phyloP scores from a whole-genome alignment of 164 flowering plant genomes.

The Magnolia changhungtana region DNA sequence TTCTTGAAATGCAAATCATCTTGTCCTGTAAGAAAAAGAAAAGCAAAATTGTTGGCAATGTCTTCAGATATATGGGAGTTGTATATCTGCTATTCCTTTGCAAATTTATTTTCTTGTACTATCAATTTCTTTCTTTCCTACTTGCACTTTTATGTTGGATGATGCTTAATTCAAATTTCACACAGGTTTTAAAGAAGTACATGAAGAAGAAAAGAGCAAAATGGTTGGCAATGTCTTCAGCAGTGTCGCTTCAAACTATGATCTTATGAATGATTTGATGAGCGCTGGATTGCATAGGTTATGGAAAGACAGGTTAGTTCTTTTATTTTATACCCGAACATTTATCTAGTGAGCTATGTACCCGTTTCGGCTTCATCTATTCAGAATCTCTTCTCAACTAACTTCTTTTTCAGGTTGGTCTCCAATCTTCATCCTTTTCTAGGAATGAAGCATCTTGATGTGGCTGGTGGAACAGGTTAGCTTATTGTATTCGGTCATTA shows the following conservation, averaged over 20 bases:
- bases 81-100: neutral
- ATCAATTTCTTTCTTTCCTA: neutral
- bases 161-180: neutral
- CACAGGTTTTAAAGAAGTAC: slow-evolving; percentile 85
- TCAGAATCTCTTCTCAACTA: neutral
- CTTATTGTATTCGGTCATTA: neutral
- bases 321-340: slow-evolving; percentile 1
- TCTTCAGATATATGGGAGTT: too few relatives aligned
- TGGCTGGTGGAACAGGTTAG: slow-evolving; percentile 99
- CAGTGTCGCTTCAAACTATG: slow-evolving; percentile 85
- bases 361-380: neutral
- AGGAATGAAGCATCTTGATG: slow-evolving; percentile 99
- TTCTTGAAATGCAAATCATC: too few relatives aligned
- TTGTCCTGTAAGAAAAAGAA: too few relatives aligned
- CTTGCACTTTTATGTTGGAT: neutral
- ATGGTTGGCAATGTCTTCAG: slow-evolving; percentile 86
- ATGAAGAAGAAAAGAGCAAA: slow-evolving; percentile 79
- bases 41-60: too few relatives aligned
- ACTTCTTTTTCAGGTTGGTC: slow-evolving; percentile 53
- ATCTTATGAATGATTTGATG: slow-evolving; percentile 98
- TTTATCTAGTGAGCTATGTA: neutral
- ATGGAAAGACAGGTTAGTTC: slow-evolving; percentile 91
- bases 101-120: neutral
- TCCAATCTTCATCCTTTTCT: slow-evolving; percentile 81
- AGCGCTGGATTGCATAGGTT: slow-evolving; percentile 87